Percentiles rank a stretch among this genome's conserved stretches.
These are phyloP conservation scores for Puccinia hordei DNA, from an alignment of 1,284 basidiomycete genomes.

Conservation along the genomic window DNA sequence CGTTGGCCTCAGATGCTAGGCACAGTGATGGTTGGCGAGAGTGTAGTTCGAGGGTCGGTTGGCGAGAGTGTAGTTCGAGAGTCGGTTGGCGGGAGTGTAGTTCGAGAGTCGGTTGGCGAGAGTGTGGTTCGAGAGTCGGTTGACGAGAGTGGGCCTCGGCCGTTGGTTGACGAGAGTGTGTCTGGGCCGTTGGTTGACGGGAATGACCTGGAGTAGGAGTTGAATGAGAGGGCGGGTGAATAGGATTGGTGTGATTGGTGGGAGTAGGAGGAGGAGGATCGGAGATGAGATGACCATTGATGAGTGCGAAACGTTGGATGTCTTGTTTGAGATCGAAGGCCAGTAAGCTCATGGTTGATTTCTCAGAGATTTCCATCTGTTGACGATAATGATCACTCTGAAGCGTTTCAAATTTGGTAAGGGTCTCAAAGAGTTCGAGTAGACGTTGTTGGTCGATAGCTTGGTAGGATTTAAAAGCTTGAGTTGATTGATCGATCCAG, in stretches of 20 bases:
- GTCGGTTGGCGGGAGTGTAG: background rate
- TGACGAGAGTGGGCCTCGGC: background rate
- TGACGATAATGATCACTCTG: conserved; percentile 26
- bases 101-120: background rate
- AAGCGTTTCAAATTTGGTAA: conserved; percentile 32
- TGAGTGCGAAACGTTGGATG: conserved; percentile 25
- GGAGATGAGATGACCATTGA: background rate
- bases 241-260: background rate
- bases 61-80: background rate
- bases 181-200: background rate
- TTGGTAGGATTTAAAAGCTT: conserved; percentile 20
- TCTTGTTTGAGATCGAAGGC: conserved; percentile 20
- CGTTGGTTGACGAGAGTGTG: background rate
- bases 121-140: background rate
- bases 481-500: conserved; percentile 5
- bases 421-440: conserved; percentile 10
- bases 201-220: background rate
- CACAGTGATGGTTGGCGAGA: background rate
- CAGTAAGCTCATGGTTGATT: background rate
- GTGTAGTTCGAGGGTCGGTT: background rate
- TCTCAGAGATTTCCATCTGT: conserved; percentile 22
- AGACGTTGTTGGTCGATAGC: conserved; percentile 18
- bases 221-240: background rate
- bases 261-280: background rate
- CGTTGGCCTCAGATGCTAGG: background rate